These are phyloP conservation scores for Paxillus ammoniavirescens DNA, from an alignment of 768 basidiomycete genomes.

Conservation along the genomic window DNA sequence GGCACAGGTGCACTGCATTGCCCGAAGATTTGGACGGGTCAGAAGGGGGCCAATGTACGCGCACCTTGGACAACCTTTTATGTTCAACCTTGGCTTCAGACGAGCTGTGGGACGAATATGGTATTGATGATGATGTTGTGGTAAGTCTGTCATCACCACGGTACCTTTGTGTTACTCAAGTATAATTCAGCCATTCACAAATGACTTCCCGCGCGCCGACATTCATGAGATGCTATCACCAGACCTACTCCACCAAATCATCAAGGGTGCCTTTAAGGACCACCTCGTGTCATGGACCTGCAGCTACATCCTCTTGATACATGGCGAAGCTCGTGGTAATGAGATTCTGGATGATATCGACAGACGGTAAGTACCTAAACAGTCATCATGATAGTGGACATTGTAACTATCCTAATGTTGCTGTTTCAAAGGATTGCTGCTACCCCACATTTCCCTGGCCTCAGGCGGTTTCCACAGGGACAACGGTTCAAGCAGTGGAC, in stretches of 20 bases:
- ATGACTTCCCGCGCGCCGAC: not conserved
- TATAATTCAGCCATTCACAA: not conserved
- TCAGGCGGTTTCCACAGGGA: slow-evolving; percentile 26
- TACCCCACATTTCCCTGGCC: slow-evolving; percentile 11
- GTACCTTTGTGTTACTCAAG: not conserved
- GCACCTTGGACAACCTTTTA: slow-evolving; percentile 13
- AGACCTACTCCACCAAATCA: slow-evolving; percentile 31
- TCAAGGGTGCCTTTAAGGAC: slow-evolving; percentile 43
- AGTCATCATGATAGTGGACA: not conserved
- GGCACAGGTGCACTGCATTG: slow-evolving; percentile 8
- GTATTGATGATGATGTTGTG: slow-evolving; percentile 30
- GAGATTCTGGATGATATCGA: slow-evolving; percentile 36
- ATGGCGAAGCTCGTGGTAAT: slow-evolving; percentile 19
- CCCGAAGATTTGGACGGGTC: slow-evolving; percentile 17
- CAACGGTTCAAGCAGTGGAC: slow-evolving; percentile 35
- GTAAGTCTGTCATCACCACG: slow-evolving; percentile 18
- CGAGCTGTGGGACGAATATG: slow-evolving; percentile 32
- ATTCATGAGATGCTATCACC: slow-evolving; percentile 1
- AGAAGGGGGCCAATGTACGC: not conserved
- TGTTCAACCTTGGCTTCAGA: slow-evolving; percentile 18
- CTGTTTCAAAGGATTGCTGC: slow-evolving; percentile 12
- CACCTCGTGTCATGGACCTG: slow-evolving; percentile 38
- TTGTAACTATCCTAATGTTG: not conserved
- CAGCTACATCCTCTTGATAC: slow-evolving; percentile 24
- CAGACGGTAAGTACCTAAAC: slow-evolving; percentile 23